Conservation (phyloP, 2,329 filamentous ascomycete genomes). For the Orbilia quercus region DNA sequence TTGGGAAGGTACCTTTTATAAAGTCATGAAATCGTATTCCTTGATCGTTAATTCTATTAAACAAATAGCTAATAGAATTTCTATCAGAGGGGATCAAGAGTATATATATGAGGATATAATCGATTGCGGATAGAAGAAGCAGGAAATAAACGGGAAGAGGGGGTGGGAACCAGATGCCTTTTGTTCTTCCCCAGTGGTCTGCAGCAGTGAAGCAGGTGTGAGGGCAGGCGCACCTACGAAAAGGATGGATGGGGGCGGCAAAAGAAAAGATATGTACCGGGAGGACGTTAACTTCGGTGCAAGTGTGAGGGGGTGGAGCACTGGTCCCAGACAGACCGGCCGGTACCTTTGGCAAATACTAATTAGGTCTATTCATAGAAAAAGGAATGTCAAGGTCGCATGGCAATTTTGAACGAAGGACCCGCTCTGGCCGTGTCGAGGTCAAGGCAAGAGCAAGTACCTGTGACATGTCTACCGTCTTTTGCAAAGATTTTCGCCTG, state of each 20-base stretch:
- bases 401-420: slow-evolving; percentile 45
- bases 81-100: slow-evolving; percentile 13
- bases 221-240: slow-evolving; percentile 50
- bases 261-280: slow-evolving; percentile 53
- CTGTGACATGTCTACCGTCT: slow-evolving; percentile 39
- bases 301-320: slow-evolving; percentile 48
- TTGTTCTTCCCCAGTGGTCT: slow-evolving; percentile 49
- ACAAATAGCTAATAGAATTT: slow-evolving; percentile 26
- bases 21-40: slow-evolving; percentile 52
- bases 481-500: slow-evolving; percentile 42
- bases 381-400: slow-evolving; percentile 56
- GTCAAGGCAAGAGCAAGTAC: slow-evolving; percentile 38
- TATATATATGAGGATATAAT: slow-evolving; percentile 50
- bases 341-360: slow-evolving; percentile 54
- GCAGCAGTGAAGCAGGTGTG: slow-evolving; percentile 35
- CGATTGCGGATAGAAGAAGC: slow-evolving; percentile 53
- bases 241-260: slow-evolving; percentile 46
- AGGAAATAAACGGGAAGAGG: slow-evolving; percentile 46
- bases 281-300: slow-evolving; percentile 18
- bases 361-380: slow-evolving; percentile 57
- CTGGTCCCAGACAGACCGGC: slow-evolving; percentile 16
- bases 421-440: slow-evolving; percentile 33
- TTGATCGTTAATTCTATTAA: slow-evolving; percentile 37
- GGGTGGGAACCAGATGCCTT: slow-evolving; percentile 54
- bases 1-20: slow-evolving; percentile 24